Base-by-base conservation (phyloP, 805 yeast genomes). In the Groenewaldozyma salmanticensis region DNA sequence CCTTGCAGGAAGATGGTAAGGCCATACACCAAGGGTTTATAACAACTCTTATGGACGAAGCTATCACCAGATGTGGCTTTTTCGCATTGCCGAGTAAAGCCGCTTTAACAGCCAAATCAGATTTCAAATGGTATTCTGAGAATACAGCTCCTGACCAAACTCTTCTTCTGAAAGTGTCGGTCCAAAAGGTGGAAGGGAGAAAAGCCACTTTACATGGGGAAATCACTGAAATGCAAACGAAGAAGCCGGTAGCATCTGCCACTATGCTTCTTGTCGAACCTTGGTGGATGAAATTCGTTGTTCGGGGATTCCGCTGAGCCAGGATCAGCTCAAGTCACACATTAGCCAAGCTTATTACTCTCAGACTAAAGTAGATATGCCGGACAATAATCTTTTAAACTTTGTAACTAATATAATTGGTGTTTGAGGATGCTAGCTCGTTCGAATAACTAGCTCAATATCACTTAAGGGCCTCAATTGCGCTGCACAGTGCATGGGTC, bases 51-150 rank as follows among this genome's bases (percentile, higher is more conserved):
- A 49, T 90, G 40, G 97, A 90, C 60, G 96, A 88, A 57, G 80
- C 81, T 0, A 63, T 90, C 20, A 59, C 60, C 4, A 44, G 54
- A 5, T 79, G 90, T 50, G 95, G 95, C 20, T 86, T 87, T 56
- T 75, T 82, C 2, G 58, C 67, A 24, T 63, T 87, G 18, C 96
- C 96, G 0, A 72, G 77, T 40, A 73, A 75, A 42, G 67, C 79
- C 43, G 96, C 96, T 7, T 94, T 87, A 17, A 88, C 96, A 1
- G 96, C 94, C 0, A 71, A 70, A 34, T 65, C 88, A 29, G 62
- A 72, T 2, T 65, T 87, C 4, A 68, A 81, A 35, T 71, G 69
- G 47, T 36, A 38, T 16, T 37, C 44, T 15, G 77, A 80, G 0
- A 70, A 76, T 44, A 66, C 79, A 13, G 11, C 29, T 13, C 11